Evolutionary conservation across 495 filamentous ascomycete genomes (phyloP), one percentile per base, ranked within the genome.

Genomic region (Penicillium odoratum): DNA sequence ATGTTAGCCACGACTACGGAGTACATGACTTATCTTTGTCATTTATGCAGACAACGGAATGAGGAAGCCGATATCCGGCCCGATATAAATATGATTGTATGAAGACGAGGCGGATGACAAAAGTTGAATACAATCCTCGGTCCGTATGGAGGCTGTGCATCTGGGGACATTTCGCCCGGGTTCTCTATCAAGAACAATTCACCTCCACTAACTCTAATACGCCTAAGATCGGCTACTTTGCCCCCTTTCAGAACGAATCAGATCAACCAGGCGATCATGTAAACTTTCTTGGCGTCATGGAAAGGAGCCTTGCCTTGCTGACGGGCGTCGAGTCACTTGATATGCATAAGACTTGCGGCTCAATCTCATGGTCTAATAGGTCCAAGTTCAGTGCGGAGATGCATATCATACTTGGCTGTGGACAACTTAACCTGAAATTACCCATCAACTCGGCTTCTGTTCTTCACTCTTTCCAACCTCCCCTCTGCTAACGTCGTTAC

Each of bases 241-340:
- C 43, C 59, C 55, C 16, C 34, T 38, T 59, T 51, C 28, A 30
- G 51, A 28, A 8, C 7, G 13, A 52, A 5, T 5, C 26, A 56
- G 36, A 42, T 56, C 66, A 62, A 61, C 54, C 51, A 55, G 51
- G 51, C 21, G 31, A 0, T 43, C 28, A 30, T 49, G 26, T 36
- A 42, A 48, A 16, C 16, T 31, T 29, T 18, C 57, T 62, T 69
- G 66, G 59, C 66, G 66, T 67, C 64, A 67, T 61, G 52, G 36
- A 30, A 53, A 29, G 48, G 38, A 40, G 33, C n/a, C 36, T 40
- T 54, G 53, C 29, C 48, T 51, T 48, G 59, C 62, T 59, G 55
- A 60, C 51, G 53, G 55, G 38, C 53, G 48, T 59, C 28, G 53
- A 66, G 66, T 69, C 66, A 69, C 55, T 64, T 69, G 66, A 66